phyloP scores from a whole-genome alignment of 495 filamentous ascomycete genomes.

The Hypoxylon intermedium region DNA sequence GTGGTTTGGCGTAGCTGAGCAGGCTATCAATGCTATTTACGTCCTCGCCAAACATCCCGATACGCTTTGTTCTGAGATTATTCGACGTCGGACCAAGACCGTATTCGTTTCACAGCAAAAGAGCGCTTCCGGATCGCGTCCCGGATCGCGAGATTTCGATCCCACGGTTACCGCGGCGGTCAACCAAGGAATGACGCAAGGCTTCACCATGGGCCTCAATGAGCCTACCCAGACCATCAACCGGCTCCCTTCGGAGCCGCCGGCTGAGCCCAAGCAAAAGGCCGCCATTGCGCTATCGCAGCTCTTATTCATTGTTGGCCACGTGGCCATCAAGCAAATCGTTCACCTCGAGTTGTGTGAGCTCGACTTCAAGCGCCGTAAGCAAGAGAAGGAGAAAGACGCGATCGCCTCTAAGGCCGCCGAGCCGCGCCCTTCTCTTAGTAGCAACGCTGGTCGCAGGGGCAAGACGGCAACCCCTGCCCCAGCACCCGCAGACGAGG shows the following conservation, averaged over 20 bases:
- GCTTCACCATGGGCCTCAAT: constrained; percentile 44
- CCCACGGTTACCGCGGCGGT: constrained; percentile 39
- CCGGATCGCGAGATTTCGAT: constrained; percentile 51
- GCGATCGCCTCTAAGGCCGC: constrained; percentile 47
- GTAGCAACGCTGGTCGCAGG: constrained; percentile 47
- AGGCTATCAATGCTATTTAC: constrained; percentile 95
- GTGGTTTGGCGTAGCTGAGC: constrained; percentile 97
- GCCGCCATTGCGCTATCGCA: constrained; percentile 81
- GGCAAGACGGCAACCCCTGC: constrained; percentile 49
- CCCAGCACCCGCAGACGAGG: constrained; percentile 62
- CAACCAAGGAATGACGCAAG: constrained; percentile 36
- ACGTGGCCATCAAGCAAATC: constrained; percentile 98
- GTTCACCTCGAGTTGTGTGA: constrained; percentile 99
- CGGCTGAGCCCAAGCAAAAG: constrained; percentile 60
- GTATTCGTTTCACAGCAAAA: constrained; percentile 66
- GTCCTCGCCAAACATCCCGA: constrained; percentile 94
- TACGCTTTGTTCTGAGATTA: constrained; percentile 88
- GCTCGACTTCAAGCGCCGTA: constrained; percentile 94
- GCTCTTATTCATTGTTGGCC: constrained; percentile 92
- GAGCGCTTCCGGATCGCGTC: constrained; percentile 45
- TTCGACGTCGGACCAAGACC: constrained; percentile 81
- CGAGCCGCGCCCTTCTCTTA: constrained; percentile 44
- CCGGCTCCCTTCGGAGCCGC: constrained; percentile 43
- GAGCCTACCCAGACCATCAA: constrained; percentile 46
- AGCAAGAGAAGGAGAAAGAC: constrained; percentile 90